Evolutionary conservation across 164 flowering plant species (phyloP).

Genomic region (Magnolia changhungtana): DNA sequence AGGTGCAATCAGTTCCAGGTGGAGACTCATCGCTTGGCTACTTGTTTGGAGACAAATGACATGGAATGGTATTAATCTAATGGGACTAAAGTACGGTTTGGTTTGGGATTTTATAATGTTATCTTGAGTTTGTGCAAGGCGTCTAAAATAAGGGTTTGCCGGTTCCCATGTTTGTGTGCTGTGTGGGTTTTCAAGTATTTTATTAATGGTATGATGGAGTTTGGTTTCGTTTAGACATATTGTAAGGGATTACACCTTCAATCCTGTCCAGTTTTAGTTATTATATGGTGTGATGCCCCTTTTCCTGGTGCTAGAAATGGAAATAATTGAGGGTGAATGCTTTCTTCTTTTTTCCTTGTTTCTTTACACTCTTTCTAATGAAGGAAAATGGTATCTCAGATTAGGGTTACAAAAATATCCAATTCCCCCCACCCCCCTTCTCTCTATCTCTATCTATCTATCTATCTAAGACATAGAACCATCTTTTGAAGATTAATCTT

Average conservation of each 20-base stretch:
- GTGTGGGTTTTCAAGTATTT: background rate
- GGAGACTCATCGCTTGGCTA: conserved; percentile 45
- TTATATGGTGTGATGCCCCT: background rate
- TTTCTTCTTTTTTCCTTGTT: background rate
- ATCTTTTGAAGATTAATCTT: background rate
- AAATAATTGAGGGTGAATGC: background rate
- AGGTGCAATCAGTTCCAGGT: conserved; percentile 37
- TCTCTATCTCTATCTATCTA: background rate
- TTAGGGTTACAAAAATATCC: background rate
- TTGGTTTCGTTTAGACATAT: background rate
- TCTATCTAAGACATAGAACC: background rate
- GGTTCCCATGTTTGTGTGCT: background rate
- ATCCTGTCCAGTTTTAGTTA: background rate
- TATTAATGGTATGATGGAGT: background rate
- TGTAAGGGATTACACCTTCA: background rate
- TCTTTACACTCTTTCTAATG: background rate
- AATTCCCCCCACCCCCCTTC: background rate
- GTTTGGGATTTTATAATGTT: background rate
- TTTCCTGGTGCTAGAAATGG: background rate
- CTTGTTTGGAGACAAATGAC: conserved; percentile 41
- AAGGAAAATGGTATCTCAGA: background rate
- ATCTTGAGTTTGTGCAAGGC: background rate
- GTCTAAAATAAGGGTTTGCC: background rate
- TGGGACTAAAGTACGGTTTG: background rate
- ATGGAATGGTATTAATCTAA: background rate